Evolutionary conservation across 2,329 filamentous ascomycete species (phyloP).

Genomic region (Lizonia empirigonia): DNA sequence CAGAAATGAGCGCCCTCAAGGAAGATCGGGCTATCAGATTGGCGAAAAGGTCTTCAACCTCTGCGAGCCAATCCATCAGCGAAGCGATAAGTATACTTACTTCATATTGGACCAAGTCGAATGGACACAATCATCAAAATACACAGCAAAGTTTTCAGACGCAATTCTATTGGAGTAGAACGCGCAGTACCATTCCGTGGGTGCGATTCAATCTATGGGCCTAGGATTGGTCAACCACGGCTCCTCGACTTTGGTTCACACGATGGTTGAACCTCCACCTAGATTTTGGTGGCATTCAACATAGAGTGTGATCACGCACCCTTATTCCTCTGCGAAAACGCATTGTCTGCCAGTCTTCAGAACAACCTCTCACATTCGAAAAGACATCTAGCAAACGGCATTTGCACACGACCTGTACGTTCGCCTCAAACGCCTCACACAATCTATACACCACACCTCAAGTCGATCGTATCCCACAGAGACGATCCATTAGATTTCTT

Average conservation of each 20-base stretch:
- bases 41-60: too few relatives aligned
- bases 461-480: not conserved
- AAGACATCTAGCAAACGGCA: too few relatives aligned
- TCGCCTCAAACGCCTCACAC: not conserved
- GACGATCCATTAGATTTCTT: not conserved
- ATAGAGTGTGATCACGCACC: not conserved
- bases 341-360: not conserved
- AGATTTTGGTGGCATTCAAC: not conserved
- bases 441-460: not conserved
- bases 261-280: not conserved
- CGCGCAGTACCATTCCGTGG: not conserved
- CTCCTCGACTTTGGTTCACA: not conserved
- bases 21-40: too few relatives aligned
- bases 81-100: too few relatives aligned
- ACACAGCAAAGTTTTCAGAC: too few relatives aligned
- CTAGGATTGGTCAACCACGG: not conserved
- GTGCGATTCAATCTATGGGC: not conserved
- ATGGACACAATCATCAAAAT: too few relatives aligned
- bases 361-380: too few relatives aligned
- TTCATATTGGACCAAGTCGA: too few relatives aligned
- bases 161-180: too few relatives aligned
- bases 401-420: too few relatives aligned
- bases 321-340: not conserved
- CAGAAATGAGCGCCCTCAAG: too few relatives aligned
- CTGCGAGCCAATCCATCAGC: too few relatives aligned